Evolutionary conservation across 306 rosid species (phyloP).

Genomic region (Malus sieversii): DNA sequence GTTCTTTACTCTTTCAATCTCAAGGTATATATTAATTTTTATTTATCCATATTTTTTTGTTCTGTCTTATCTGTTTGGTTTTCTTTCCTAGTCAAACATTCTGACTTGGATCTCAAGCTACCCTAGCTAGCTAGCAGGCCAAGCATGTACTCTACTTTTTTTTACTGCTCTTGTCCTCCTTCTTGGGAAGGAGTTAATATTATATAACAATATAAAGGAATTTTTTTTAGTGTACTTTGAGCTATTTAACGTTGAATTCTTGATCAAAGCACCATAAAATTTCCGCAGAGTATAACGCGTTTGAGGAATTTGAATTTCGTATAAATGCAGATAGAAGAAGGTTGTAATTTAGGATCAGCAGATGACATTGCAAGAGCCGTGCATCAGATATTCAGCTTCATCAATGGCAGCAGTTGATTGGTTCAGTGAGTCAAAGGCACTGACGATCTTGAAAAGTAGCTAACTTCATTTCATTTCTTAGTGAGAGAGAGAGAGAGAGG

Average conservation of each 20-base stretch:
- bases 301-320: slow-evolving; percentile 2
- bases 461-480: not conserved
- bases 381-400: slow-evolving; percentile 54
- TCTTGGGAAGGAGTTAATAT: not conserved
- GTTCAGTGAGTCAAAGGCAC: not conserved
- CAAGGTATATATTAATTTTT: slow-evolving; percentile 53
- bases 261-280: not conserved
- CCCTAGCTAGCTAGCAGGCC: not conserved
- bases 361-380: slow-evolving; percentile 73
- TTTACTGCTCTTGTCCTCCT: not conserved
- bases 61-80: not conserved
- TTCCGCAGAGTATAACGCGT: too few species aligned
- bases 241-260: not conserved
- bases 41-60: slow-evolving; percentile 2
- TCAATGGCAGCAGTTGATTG: slow-evolving; percentile 42
- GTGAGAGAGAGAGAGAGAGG: not conserved
- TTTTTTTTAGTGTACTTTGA: too few species aligned
- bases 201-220: not conserved
- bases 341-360: slow-evolving; percentile 61
- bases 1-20: slow-evolving; percentile 86
- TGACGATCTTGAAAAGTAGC: not conserved
- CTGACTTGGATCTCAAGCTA: slow-evolving; percentile 47
- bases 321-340: slow-evolving; percentile 79
- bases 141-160: not conserved
- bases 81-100: slow-evolving; percentile 37